Evolutionary conservation across 176 grass and related monocot genomes (phyloP), one percentile per base, ranked within the genome.

Genomic region (Panicum miliaceum): DNA sequence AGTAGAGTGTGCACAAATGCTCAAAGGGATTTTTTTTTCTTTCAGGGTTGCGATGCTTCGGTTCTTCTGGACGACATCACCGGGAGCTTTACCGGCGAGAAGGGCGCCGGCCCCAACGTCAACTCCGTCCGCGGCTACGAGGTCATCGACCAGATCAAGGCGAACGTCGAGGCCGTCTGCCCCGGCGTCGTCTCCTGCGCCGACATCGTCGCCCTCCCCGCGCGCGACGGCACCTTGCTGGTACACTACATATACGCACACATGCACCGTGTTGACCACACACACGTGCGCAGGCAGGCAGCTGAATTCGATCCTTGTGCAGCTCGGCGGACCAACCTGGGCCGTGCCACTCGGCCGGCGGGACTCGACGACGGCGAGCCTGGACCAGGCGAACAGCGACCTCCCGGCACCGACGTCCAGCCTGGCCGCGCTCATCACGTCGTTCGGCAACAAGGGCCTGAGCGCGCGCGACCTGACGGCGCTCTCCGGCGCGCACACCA

Each of bases 21-120:
- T n/a, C n/a, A n/a, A n/a, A n/a, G n/a, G n/a, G n/a, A n/a, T n/a
- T n/a, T n/a, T n/a, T n/a, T n/a, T n/a, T n/a, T n/a, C n/a, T n/a
- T 96, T 42, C 89, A 93, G 91, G 92, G 94, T 38, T 94, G 94
- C 45, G 94, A 97, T 72, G 94, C 40, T 7, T 97, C 94, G 13
- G 87, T 94, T 38, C 88, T 94, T 35, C 86, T 94, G 35, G 94
- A 94, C 14, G 90, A 92, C n/a, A n/a, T n/a, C 70, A 68, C 72
- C 0, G 67, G 88, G 5, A 87, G 71, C 46, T 90, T 91, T 47
- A 68, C 50, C 6, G 92, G 94, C 42, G 92, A 97, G 92, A 94
- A 97, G 81, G 64, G 68, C 4, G 94, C 92, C 2, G 34, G 41
- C 14, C 94, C 94, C 1, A 97, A 97, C 83, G 35, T 1, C 0